Conservation (phyloP, 2,329 filamentous ascomycete genomes). For the Penicillium sp. region DNA sequence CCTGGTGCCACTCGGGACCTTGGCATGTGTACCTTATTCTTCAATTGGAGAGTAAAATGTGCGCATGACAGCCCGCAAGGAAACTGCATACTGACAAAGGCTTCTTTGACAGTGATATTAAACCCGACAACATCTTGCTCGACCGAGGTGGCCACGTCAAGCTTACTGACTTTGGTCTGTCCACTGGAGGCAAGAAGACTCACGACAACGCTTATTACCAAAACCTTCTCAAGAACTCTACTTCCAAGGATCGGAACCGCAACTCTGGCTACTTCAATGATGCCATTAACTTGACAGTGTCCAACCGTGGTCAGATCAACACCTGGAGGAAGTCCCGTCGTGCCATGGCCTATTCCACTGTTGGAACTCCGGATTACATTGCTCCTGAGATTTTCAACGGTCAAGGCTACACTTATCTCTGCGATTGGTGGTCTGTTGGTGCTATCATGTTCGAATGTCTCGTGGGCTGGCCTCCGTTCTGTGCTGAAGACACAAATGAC, state of each 20-base stretch:
- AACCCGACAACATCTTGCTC: slow-evolving; percentile 96
- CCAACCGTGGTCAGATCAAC: slow-evolving; percentile 96
- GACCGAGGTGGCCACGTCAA: slow-evolving; percentile 97
- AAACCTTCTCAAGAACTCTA: slow-evolving; percentile 82
- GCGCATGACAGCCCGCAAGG: background rate
- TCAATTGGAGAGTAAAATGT: background rate
- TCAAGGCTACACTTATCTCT: slow-evolving; percentile 92
- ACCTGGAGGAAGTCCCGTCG: slow-evolving; percentile 96
- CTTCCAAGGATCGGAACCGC: slow-evolving; percentile 69
- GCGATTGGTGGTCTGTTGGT: slow-evolving; percentile 98
- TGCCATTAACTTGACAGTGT: slow-evolving; percentile 96
- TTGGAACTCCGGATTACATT: slow-evolving; percentile 97
- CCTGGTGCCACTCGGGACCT: background rate
- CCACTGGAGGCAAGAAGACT: slow-evolving; percentile 95
- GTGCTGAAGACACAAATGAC: slow-evolving; percentile 93
- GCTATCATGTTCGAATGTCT: slow-evolving; percentile 99
- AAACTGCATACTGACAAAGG: slow-evolving; percentile 18
- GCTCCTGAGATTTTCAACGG: slow-evolving; percentile 97
- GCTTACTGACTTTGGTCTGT: slow-evolving; percentile 95
- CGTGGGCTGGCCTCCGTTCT: slow-evolving; percentile 98
- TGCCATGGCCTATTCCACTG: slow-evolving; percentile 96
- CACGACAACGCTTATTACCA: slow-evolving; percentile 99
- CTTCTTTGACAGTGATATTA: slow-evolving; percentile 73
- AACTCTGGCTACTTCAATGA: slow-evolving; percentile 89
- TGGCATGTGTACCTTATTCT: background rate